Conservation (phyloP, 108 stramenopile genomes). For the Nannochloropsis gaditana region DNA sequence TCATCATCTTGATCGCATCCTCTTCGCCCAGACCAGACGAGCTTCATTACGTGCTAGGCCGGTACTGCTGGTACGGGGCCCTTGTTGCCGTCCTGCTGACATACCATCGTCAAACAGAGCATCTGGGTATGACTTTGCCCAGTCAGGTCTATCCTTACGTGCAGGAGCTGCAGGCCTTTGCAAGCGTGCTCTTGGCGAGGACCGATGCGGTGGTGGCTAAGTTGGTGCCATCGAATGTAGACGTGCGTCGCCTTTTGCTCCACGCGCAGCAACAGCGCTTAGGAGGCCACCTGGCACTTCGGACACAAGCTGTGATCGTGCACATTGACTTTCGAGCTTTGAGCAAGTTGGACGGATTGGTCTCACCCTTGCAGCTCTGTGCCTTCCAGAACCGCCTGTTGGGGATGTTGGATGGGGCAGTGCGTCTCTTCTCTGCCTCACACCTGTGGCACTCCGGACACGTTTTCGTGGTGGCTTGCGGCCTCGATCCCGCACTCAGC, state of each 20-base stretch:
- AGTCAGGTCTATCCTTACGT: not conserved
- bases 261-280: not conserved
- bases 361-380: not conserved
- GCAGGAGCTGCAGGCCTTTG: not conserved
- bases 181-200: not conserved
- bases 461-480: conserved; percentile 9
- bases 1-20: not conserved
- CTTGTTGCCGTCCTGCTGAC: not conserved
- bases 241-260: not conserved
- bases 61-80: not conserved
- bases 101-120: not conserved
- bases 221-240: not conserved
- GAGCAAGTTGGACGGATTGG: not conserved
- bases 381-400: not conserved
- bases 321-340: not conserved
- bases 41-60: not conserved
- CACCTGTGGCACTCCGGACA: conserved; percentile 9
- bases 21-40: not conserved
- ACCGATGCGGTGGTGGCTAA: not conserved
- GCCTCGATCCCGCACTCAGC: not conserved
- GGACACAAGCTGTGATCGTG: not conserved
- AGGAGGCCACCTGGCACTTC: not conserved
- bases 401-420: conserved; percentile 12
- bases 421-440: not conserved
- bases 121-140: not conserved